Conservation (phyloP, 768 basidiomycete genomes). For the Boletus eberwhitei region DNA sequence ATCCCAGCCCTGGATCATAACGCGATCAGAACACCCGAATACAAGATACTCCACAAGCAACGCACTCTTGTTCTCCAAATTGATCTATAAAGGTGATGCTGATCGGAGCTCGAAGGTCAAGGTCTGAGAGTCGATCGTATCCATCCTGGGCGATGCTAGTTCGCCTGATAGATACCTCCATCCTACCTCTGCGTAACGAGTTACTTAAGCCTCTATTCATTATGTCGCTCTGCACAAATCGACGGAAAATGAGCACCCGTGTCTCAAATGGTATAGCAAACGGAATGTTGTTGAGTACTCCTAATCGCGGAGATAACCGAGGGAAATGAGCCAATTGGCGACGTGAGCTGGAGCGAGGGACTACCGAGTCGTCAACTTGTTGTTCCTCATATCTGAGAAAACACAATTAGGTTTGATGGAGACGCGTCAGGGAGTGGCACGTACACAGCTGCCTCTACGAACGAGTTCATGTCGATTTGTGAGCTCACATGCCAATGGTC, state of each 20-base stretch:
- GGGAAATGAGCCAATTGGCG: conserved; percentile 66
- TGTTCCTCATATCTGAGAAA: conserved; percentile 60
- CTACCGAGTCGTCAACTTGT: conserved; percentile 35
- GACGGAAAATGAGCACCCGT: conserved; percentile 86
- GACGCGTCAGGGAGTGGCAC: conserved; percentile 20
- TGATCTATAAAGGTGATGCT: conserved; percentile 92
- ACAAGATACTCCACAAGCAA: conserved; percentile 4
- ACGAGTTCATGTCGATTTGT: conserved; percentile 59
- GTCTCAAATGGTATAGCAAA: conserved; percentile 92
- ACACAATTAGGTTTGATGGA: not conserved
- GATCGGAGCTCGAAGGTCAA: conserved; percentile 76
- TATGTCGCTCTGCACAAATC: conserved; percentile 72
- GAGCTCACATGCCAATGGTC: conserved; percentile 80
- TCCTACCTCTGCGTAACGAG: conserved; percentile 18
- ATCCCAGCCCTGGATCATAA: conserved; percentile 66
- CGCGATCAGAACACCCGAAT: not conserved
- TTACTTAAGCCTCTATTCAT: conserved; percentile 17
- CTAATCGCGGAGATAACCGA: conserved; percentile 67
- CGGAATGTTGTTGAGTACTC: conserved; percentile 91
- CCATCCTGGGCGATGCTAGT: conserved; percentile 85
- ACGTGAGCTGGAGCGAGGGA: conserved; percentile 44
- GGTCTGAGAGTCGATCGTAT: conserved; percentile 76
- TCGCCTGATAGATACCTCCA: conserved; percentile 45
- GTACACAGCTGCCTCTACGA: conserved; percentile 85
- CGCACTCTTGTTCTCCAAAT: conserved; percentile 81